Evolutionary conservation across 1,284 basidiomycete species (phyloP), one percentile per base, ranked within the genome.

Genomic region (Ganoderma lucidum): DNA sequence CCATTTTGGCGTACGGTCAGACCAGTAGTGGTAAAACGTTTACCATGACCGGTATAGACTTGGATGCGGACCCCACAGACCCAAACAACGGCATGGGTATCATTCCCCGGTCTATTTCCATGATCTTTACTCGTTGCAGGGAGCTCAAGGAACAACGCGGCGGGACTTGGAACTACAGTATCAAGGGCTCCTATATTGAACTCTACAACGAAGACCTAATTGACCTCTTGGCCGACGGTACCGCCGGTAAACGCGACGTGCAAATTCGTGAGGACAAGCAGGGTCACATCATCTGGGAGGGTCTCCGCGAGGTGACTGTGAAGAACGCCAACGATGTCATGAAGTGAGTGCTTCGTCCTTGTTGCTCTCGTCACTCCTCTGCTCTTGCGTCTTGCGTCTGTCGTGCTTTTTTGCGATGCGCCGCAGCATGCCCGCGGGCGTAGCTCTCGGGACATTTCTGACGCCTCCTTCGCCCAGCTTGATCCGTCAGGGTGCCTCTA

Each of bases 181-280:
- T 95, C 78, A 95, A 94, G 82, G 93, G 91, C 64, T 94, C 93
- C 51, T 98, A 97, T 84, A 93, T 99, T 76, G 97, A 99, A 85
- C 90, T 99, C 70, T 99, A 99, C 84, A 99, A 99, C 81, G 97
- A 99, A 83, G 96, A 97, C 83, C 88, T 97, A 68, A 94, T 97
- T 77, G 96, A 97, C 83, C 84, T 97, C 69, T 85, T 98, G 62
- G 90, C 90, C 76, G 91, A 94, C 71, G 90, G 92, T 66, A 84
- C 83, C 28, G 88, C 87, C 44, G 86, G 83, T 30, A 87, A 90
- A 69, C 91, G 94, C 59, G 93, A 95, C 74, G 96, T 99, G 23
- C 93, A 97, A 79, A 99, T 99, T 79, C 89, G 98, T 72, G 97
- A 99, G 83, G 96, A 96, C 80, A 97, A 97, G 79, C 93, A 95